Conservation (phyloP, 2,329 filamentous ascomycete species). For the Trichoderma oligosporum region DNA sequence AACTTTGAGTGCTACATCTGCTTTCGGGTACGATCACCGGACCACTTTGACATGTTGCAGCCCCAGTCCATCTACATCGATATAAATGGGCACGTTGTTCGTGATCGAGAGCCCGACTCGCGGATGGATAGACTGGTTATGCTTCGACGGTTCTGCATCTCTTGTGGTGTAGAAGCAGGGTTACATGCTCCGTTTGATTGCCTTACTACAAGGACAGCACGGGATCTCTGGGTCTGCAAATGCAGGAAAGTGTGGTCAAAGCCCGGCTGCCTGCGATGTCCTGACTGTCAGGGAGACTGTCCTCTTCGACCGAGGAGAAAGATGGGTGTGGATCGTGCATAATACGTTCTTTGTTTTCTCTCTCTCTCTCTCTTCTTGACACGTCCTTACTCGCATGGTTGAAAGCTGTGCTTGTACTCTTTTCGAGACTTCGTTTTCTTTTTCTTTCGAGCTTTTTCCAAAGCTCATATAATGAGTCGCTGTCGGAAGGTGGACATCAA, state of each 20-base stretch:
- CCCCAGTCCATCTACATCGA: constrained; percentile 34
- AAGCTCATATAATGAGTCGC: background rate
- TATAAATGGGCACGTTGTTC: constrained; percentile 29
- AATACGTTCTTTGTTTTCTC: background rate
- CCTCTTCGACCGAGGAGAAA: constrained; percentile 36
- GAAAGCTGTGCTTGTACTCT: background rate
- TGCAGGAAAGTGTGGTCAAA: constrained; percentile 39
- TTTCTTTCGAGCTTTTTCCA: too few relatives aligned
- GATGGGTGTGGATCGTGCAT: constrained; percentile 21
- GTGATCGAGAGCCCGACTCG: constrained; percentile 28
- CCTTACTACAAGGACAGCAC: constrained; percentile 36
- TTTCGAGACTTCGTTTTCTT: background rate
- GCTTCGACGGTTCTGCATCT: constrained; percentile 41
- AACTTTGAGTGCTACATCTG: constrained; percentile 44
- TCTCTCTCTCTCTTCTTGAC: too few relatives aligned
- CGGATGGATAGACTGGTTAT: constrained; percentile 29
- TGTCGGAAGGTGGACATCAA: background rate
- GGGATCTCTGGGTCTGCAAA: constrained; percentile 40
- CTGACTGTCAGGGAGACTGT: constrained; percentile 35
- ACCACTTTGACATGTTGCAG: constrained; percentile 39
- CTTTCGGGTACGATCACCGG: constrained; percentile 39
- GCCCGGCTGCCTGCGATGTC: constrained; percentile 34
- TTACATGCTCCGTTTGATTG: constrained; percentile 38
- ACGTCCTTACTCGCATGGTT: background rate
- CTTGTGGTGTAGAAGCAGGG: constrained; percentile 38